phyloP scores from a whole-genome alignment of 345 rosid genomes.

The Euphorbia tirucalli region DNA sequence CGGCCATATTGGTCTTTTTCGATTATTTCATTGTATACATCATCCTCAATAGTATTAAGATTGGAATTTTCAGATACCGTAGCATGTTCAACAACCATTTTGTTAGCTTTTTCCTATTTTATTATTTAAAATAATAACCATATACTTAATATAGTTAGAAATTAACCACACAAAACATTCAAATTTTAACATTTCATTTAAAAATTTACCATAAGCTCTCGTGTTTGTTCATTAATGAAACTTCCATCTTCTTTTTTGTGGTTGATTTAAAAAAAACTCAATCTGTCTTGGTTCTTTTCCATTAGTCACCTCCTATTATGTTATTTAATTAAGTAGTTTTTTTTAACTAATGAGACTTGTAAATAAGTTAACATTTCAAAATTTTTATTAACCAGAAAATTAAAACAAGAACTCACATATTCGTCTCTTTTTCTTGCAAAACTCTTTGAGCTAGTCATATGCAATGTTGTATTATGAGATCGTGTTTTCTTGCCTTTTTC shows the following conservation, averaged over 20 bases:
- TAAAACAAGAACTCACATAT: background rate
- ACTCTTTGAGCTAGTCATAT: background rate
- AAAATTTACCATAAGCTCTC: background rate
- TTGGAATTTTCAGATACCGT: too few relatives aligned
- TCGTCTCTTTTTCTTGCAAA: background rate
- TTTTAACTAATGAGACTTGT: background rate
- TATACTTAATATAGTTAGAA: too few relatives aligned
- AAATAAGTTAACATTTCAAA: background rate
- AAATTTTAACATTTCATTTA: background rate
- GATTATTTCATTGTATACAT: too few relatives aligned
- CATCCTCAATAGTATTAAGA: too few relatives aligned
- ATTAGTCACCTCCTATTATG: background rate
- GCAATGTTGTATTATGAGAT: background rate
- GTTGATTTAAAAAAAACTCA: too few relatives aligned
- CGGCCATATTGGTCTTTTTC: too few relatives aligned
- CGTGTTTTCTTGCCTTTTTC: background rate
- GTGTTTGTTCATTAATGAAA: background rate
- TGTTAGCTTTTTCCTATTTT: too few relatives aligned
- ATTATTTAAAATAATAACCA: too few relatives aligned
- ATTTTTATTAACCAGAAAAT: background rate
- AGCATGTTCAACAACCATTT: too few relatives aligned
- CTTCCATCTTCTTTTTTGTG: background rate
- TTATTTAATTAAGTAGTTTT: background rate
- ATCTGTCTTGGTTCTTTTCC: background rate
- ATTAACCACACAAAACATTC: too few relatives aligned